Evolutionary conservation across 768 basidiomycete species (phyloP), one percentile per base, ranked within the genome.

Genomic region (Coprinellus aureogranulatus): DNA sequence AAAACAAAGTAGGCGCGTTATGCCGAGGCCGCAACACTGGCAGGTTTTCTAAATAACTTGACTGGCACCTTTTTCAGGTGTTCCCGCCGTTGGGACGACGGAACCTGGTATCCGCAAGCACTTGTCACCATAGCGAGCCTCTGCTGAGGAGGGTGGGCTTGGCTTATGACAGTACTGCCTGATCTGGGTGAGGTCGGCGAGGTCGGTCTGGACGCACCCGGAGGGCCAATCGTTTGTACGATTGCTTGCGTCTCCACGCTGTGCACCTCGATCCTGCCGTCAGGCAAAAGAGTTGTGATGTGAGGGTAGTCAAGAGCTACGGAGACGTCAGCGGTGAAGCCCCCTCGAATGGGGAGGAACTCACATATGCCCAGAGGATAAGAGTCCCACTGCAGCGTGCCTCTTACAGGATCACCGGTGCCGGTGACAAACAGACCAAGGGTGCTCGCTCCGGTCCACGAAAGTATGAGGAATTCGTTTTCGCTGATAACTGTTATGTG

Each of bases 381-480:
- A 50, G 76, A 81, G 2, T 85, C 80, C 92, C 93, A 97, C 67
- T 92, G 83, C 44, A 97, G 73, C 1, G 94, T 95, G 2, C 94
- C 94, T 46, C 94, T 81, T 8, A 93, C 87, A 4, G 95, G 93
- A 69, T 96, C 94, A 0, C 93, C 94, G 2, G 84, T 82, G 0
- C 86, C 83, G 14, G 83, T 92, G 61, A 98, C 79, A 64, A 98
- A 98, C 10, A 98, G 74, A 0, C 95, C 95, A 40, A 98, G 75
- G 0, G 91, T 90, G 53, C 81, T 85, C 3, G 78, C 73, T 14
- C 92, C 95, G 1, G 88, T 94, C 83, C 89, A 94, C 2, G 90
- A 90, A 16, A 92, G 77, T 22, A 97, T 79, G 42, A 98, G 80
- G 63, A 94, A 97, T 69, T 97, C 94, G 61, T 82, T 84, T 28